phyloP scores from a whole-genome alignment of 139 green algal species.

The Zygnema circumcarinatum region DNA sequence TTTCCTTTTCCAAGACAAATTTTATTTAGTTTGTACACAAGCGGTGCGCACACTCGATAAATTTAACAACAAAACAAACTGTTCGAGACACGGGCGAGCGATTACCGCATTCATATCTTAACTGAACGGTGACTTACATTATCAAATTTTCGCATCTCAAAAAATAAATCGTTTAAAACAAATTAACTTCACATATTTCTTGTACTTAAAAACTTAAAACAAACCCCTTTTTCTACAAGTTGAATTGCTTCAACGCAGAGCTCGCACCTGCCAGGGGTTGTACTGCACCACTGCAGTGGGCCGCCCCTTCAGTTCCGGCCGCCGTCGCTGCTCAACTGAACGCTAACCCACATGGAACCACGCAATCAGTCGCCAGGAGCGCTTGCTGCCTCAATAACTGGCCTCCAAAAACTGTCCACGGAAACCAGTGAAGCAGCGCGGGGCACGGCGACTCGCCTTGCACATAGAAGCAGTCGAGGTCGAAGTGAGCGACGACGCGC shows the following conservation, averaged over 20 bases:
- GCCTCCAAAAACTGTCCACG: slow-evolving; percentile 5
- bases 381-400: no score
- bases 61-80: no score
- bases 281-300: slow-evolving; percentile 77
- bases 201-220: slow-evolving; percentile 29
- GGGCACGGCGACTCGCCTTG: slow-evolving; percentile 58
- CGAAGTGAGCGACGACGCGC: slow-evolving; percentile 67
- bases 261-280: slow-evolving; percentile 51
- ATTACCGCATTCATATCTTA: no score
- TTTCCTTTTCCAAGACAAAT: no score
- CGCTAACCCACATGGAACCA: no score
- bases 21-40: no score
- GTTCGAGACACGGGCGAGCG: no score
- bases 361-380: slow-evolving; percentile 70
- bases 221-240: slow-evolving; percentile 46
- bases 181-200: slow-evolving; percentile 66
- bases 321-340: slow-evolving; percentile 61
- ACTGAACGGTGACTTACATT: no score
- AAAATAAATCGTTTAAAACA: slow-evolving; percentile 47
- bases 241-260: no score
- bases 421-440: background rate
- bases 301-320: slow-evolving; percentile 63
- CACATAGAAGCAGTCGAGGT: slow-evolving; percentile 74
- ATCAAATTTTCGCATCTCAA: no score
- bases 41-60: no score